These are phyloP conservation scores for Suillus placidus DNA, from an alignment of 768 basidiomycete genomes.

Conservation along the genomic window DNA sequence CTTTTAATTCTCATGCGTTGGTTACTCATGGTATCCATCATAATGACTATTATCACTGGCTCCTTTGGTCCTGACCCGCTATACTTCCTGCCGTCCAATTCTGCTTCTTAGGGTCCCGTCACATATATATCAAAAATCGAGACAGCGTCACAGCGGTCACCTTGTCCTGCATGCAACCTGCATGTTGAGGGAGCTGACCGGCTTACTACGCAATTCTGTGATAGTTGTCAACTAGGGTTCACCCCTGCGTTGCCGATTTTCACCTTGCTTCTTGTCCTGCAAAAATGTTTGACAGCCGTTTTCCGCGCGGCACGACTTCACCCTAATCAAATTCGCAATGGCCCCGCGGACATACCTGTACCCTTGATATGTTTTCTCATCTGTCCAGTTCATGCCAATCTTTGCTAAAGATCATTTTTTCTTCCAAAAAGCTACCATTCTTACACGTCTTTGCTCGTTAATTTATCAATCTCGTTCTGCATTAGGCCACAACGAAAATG, in stretches of 20 bases:
- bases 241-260: too few species aligned
- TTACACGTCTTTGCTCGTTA: neutral
- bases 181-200: neutral
- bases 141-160: too few species aligned
- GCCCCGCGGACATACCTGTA: too few species aligned
- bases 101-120: neutral
- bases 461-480: neutral
- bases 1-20: neutral
- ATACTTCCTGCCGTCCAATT: neutral
- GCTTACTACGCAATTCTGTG: neutral
- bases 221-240: too few species aligned
- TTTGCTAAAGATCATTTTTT: too few species aligned
- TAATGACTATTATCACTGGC: constrained; percentile 21
- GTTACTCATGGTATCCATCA: constrained; percentile 7
- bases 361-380: too few species aligned
- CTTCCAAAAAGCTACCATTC: too few species aligned
- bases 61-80: neutral
- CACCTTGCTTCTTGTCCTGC: too few species aligned
- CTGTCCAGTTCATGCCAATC: too few species aligned
- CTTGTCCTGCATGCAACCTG: neutral
- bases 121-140: neutral
- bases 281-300: too few species aligned
- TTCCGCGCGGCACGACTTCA: too few species aligned
- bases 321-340: too few species aligned
- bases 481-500: neutral